Conservation (phyloP, 2,329 filamentous ascomycete species). For the Helotiales sp. region DNA sequence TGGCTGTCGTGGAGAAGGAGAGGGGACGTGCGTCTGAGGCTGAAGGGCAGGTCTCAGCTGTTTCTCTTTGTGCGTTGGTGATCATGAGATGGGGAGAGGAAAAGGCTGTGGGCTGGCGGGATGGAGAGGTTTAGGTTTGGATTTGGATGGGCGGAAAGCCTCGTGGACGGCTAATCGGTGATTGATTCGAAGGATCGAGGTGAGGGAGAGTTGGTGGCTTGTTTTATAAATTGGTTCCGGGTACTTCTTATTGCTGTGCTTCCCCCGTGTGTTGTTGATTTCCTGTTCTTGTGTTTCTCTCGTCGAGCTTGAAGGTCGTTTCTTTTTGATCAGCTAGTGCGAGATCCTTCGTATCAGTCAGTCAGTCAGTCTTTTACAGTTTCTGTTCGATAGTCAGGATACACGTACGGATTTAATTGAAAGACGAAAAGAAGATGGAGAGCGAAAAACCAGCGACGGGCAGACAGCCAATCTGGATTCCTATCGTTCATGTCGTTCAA, state of each 20-base stretch:
- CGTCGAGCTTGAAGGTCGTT: not conserved
- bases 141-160: not conserved
- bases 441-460: not conserved
- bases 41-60: not conserved
- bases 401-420: too few species aligned
- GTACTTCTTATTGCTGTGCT: not conserved
- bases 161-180: not conserved
- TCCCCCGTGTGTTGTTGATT: not conserved
- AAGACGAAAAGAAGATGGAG: constrained; percentile 7
- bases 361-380: too few species aligned
- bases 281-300: not conserved
- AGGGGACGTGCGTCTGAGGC: not conserved
- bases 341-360: not conserved
- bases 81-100: not conserved
- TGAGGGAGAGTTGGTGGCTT: not conserved
- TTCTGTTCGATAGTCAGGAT: too few species aligned
- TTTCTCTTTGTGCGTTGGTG: not conserved
- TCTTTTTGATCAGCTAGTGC: not conserved
- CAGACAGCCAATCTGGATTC: constrained; percentile 16
- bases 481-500: constrained; percentile 53
- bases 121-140: not conserved
- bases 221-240: not conserved
- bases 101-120: not conserved
- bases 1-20: not conserved
- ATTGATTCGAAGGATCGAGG: not conserved